These are phyloP conservation scores for Amphibolis antarctica DNA, from an alignment of 106 monocot species.

Conservation along the genomic window DNA sequence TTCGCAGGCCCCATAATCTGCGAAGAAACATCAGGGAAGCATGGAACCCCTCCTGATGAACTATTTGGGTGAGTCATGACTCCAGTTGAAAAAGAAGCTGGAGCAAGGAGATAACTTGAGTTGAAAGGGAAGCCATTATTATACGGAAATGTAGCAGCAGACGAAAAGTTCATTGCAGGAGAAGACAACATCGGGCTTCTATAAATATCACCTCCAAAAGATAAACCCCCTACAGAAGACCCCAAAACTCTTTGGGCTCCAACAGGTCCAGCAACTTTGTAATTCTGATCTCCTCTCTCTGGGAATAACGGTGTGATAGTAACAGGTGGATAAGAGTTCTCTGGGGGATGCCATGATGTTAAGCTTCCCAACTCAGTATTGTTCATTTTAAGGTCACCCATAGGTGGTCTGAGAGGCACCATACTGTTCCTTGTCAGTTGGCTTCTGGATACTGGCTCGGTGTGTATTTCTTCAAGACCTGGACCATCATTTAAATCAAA, in stretches of 20 bases:
- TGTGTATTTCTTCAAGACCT: conserved; percentile 39
- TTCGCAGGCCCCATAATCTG: conserved; percentile 30
- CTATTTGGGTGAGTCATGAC: conserved; percentile 21
- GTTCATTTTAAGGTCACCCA: conserved; percentile 41
- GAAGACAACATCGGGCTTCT: conserved; percentile 29
- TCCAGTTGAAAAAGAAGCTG: conserved; percentile 26
- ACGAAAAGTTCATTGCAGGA: conserved; percentile 27
- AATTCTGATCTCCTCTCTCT: conserved; percentile 63
- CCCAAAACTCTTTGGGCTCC: conserved; percentile 49
- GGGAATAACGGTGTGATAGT: conserved; percentile 68
- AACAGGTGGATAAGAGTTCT: conserved; percentile 52
- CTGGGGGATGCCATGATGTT: conserved; percentile 48
- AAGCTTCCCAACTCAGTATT: conserved; percentile 45
- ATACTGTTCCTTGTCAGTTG: conserved; percentile 30
- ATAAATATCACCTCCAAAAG: conserved; percentile 49
- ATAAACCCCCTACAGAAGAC: conserved; percentile 12
- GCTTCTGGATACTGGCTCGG: conserved; percentile 25
- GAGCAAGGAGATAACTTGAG: conserved; percentile 24
- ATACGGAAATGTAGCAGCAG: conserved; percentile 37
- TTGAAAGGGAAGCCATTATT: conserved; percentile 33
- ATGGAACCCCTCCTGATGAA: conserved; percentile 21
- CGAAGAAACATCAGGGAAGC: conserved; percentile 36
- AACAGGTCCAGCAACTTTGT: conserved; percentile 44
- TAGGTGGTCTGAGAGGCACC: conserved; percentile 40
- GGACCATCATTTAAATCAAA: conserved; percentile 93